Conservation (phyloP, 495 filamentous ascomycete genomes). For the Oidiodendron maius region DNA sequence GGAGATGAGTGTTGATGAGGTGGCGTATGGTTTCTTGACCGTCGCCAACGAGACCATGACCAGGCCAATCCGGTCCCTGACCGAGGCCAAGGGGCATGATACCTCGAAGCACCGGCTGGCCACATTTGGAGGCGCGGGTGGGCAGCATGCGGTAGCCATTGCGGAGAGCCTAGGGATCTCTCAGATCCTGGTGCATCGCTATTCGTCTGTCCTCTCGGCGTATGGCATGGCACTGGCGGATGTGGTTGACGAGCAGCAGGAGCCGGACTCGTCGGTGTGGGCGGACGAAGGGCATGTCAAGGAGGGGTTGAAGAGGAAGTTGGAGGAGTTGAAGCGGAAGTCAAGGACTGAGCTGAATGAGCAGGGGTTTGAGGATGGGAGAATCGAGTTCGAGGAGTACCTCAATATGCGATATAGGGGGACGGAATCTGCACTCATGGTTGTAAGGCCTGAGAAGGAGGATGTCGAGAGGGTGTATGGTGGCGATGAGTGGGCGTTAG, state of each 20-base stretch:
- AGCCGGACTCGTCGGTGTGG: slow-evolving; percentile 83
- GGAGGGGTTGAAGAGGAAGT: slow-evolving; percentile 44
- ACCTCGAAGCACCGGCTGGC: slow-evolving; percentile 85
- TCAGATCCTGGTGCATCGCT: slow-evolving; percentile 84
- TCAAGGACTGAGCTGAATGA: slow-evolving; percentile 56
- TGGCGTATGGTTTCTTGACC: slow-evolving; percentile 84
- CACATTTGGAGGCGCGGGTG: slow-evolving; percentile 91
- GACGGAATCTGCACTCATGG: slow-evolving; percentile 84
- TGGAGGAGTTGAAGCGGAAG: slow-evolving; percentile 62
- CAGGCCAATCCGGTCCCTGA: slow-evolving; percentile 83
- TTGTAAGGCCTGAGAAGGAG: slow-evolving; percentile 56
- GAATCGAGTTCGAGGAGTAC: slow-evolving; percentile 80
- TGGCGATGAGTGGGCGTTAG: slow-evolving; percentile 71
- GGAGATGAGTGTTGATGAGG: slow-evolving; percentile 77
- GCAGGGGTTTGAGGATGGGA: slow-evolving; percentile 67
- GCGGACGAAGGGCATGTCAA: slow-evolving; percentile 47
- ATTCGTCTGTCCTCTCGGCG: slow-evolving; percentile 90
- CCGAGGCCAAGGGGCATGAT: slow-evolving; percentile 90
- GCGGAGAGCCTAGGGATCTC: slow-evolving; percentile 81
- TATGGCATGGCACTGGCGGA: slow-evolving; percentile 97
- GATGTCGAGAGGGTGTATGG: slow-evolving; percentile 51
- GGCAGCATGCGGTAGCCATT: slow-evolving; percentile 95
- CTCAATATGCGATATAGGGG: slow-evolving; percentile 86
- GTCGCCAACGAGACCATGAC: slow-evolving; percentile 97
- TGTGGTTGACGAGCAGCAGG: slow-evolving; percentile 87